These are phyloP conservation scores for Didymella arachidicola DNA, from an alignment of 2,329 filamentous ascomycete genomes.

Conservation along the genomic window DNA sequence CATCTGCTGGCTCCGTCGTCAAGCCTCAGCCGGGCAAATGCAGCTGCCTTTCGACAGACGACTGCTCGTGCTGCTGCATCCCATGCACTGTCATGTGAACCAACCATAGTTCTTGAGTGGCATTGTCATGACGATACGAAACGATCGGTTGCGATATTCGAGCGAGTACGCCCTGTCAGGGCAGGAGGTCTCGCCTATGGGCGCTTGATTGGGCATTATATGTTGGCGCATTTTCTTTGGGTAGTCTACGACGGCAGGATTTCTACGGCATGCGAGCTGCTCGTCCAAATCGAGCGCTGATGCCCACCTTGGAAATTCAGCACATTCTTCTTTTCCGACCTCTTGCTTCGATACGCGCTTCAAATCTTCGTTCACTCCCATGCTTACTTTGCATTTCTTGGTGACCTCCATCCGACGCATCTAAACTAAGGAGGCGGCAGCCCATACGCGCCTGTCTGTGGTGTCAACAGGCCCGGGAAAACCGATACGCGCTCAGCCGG, in stretches of 20 bases:
- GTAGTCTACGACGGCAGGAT: not conserved
- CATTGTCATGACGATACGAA: conserved; percentile 8
- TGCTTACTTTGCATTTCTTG: not conserved
- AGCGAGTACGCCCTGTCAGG: conserved; percentile 1
- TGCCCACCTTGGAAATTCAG: not conserved
- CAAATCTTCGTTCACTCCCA: not conserved
- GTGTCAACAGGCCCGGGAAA: not conserved
- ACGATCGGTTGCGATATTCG: not conserved
- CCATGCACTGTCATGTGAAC: conserved; percentile 50
- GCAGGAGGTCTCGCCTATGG: not conserved
- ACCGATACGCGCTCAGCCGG: conserved; percentile 5
- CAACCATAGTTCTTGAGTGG: not conserved
- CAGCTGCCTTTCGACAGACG: conserved; percentile 41
- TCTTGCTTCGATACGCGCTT: not conserved
- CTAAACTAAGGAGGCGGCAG: not conserved
- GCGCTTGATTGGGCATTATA: not conserved
- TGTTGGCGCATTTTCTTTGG: not conserved
- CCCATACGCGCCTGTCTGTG: not conserved
- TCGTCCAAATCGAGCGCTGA: not conserved
- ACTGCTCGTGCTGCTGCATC: conserved; percentile 47
- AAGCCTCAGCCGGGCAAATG: conserved; percentile 47
- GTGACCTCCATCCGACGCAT: not conserved
- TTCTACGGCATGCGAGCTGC: not conserved
- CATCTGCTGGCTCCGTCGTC: conserved; percentile 42
- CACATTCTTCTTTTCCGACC: not conserved